A percentile compares a stretch with the other conserved stretches of the same genome.
Evolutionary conservation across 805 yeast species (phyloP).

Genomic region (Ogataea pilisensis): DNA sequence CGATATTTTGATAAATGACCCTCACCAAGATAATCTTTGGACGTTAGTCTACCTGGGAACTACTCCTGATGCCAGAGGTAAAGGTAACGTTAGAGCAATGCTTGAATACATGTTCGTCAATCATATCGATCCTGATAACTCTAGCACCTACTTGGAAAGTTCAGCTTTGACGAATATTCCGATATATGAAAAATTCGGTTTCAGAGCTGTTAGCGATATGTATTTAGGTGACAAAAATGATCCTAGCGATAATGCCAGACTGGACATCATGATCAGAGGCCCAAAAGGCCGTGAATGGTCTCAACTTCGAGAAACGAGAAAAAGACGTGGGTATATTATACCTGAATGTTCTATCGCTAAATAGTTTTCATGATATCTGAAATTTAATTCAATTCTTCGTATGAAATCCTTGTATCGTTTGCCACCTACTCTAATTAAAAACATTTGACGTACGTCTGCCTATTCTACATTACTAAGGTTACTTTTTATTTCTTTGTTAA

Average conservation of each 20-base stretch:
- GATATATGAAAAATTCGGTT: constrained; percentile 49
- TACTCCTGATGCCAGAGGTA: constrained; percentile 45
- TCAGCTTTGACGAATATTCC: constrained; percentile 44
- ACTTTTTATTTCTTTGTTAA: too few relatives aligned
- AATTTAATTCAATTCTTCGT: neutral
- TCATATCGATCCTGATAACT: constrained; percentile 38
- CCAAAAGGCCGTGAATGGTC: constrained; percentile 30
- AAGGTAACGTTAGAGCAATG: constrained; percentile 49
- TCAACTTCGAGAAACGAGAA: constrained; percentile 23
- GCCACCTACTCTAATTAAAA: too few relatives aligned
- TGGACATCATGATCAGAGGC: constrained; percentile 38
- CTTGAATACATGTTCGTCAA: constrained; percentile 45
- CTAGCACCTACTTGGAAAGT: constrained; percentile 48
- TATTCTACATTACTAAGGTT: too few relatives aligned
- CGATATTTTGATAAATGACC: constrained; percentile 41
- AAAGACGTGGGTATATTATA: constrained; percentile 21
- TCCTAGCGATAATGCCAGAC: constrained; percentile 29
- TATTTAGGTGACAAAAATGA: constrained; percentile 34
- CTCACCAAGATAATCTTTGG: constrained; percentile 25
- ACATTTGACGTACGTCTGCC: too few relatives aligned
- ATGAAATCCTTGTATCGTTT: too few relatives aligned
- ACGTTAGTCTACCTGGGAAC: constrained; percentile 34
- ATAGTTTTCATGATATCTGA: too few relatives aligned
- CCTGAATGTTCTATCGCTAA: constrained; percentile 20
- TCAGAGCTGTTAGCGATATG: constrained; percentile 45